phyloP scores from a whole-genome alignment of 495 filamentous ascomycete species.

The Barbatosphaeria neglecta region DNA sequence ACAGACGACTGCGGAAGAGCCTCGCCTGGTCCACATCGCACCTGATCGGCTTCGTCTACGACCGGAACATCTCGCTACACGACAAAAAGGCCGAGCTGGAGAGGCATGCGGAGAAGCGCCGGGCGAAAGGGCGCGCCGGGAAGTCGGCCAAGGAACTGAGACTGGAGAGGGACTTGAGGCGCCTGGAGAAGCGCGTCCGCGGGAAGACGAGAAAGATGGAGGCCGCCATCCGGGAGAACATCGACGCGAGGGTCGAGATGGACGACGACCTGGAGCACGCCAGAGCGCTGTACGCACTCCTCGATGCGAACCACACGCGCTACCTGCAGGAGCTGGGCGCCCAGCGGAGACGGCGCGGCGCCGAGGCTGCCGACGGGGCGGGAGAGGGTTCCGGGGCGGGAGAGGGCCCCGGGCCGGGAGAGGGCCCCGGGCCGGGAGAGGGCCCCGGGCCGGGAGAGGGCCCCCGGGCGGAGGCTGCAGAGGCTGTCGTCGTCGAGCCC shows the following conservation, averaged over 20 bases:
- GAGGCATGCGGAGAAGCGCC: constrained; percentile 17
- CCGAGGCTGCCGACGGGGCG: constrained; percentile 34
- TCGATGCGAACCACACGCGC: constrained; percentile 24
- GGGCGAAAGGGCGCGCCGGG: constrained; percentile 21
- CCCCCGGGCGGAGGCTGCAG: constrained; percentile 10
- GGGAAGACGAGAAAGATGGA: constrained; percentile 28
- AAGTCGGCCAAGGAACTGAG: constrained; percentile 27
- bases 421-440: constrained; percentile 16
- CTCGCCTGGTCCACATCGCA: constrained; percentile 20
- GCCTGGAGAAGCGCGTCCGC: constrained; percentile 25
- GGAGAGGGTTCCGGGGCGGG: constrained; percentile 11
- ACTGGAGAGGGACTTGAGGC: constrained; percentile 20
- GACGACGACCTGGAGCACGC: constrained; percentile 30
- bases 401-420: constrained; percentile 12
- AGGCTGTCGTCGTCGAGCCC: constrained; percentile 2
- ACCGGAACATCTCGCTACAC: constrained; percentile 41
- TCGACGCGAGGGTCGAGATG: constrained; percentile 36
- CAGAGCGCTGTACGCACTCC: constrained; percentile 31
- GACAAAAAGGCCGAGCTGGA: constrained; percentile 36
- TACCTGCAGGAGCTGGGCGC: constrained; percentile 6
- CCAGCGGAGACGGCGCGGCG: constrained; percentile 8
- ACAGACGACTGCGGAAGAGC: constrained; percentile 22
- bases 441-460: constrained; percentile 16
- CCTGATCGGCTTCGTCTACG: constrained; percentile 28
- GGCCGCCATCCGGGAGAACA: constrained; percentile 25